Percentiles rank a stretch among this genome's conserved stretches.
phyloP scores from a whole-genome alignment of 129 eudicot genomes.

The sunflower (Helianthus annuus) region DNA sequence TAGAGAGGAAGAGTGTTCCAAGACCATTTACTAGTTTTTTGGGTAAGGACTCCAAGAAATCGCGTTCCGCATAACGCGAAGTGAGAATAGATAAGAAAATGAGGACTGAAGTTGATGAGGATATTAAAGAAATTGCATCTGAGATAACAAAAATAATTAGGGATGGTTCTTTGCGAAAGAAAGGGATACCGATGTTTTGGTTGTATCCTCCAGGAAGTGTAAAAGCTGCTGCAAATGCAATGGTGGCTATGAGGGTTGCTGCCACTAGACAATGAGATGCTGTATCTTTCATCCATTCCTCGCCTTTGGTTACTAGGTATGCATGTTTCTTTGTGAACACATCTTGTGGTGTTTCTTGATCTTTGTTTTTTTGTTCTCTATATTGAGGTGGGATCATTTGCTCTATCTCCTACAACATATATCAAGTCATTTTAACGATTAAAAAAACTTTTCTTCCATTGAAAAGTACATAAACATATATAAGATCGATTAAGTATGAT shows the following conservation, averaged over 20 bases:
- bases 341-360: constrained; percentile 1
- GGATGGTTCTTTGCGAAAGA: background rate
- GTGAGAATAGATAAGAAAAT: too few species aligned
- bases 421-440: too few species aligned
- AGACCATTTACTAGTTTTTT: background rate
- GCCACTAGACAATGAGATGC: constrained; percentile 26
- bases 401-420: too few species aligned
- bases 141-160: constrained; percentile 13
- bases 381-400: too few species aligned
- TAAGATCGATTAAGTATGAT: too few species aligned
- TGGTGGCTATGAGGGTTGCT: constrained; percentile 28
- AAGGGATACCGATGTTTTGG: background rate
- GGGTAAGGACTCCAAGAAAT: constrained; percentile 27
- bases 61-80: too few species aligned
- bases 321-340: constrained; percentile 18
- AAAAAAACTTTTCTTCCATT: background rate
- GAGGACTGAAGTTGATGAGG: too few species aligned
- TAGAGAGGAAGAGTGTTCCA: too few species aligned
- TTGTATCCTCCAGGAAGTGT: constrained; percentile 1
- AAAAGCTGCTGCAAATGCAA: constrained; percentile 30
- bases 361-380: too few species aligned
- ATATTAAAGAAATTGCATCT: constrained; percentile 11
- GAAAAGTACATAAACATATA: too few species aligned
- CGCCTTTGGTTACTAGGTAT: constrained; percentile 7
- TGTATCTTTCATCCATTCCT: constrained; percentile 27